Percentiles rank a stretch among this genome's conserved stretches.
Evolutionary conservation across 2,329 filamentous ascomycete genomes (phyloP).

Genomic region (Fusarium torulosum): DNA sequence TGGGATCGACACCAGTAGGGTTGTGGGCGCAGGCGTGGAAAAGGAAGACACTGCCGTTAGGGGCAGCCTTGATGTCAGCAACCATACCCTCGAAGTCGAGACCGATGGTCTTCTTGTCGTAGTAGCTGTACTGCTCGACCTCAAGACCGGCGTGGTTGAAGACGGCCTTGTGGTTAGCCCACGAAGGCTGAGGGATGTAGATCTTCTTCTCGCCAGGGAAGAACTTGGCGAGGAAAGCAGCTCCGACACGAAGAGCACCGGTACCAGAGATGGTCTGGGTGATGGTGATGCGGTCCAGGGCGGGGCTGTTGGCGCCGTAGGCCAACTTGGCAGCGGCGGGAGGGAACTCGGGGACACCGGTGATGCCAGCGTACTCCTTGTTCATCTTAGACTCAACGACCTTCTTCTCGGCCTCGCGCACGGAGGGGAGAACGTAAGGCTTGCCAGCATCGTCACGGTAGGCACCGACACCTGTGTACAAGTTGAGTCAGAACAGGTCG

Average conservation of each 20-base stretch:
- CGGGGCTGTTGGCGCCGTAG: slow-evolving; percentile 84
- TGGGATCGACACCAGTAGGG: slow-evolving; percentile 96
- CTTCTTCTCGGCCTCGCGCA: slow-evolving; percentile 88
- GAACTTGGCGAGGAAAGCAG: slow-evolving; percentile 91
- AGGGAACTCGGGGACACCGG: slow-evolving; percentile 93
- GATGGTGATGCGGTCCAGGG: slow-evolving; percentile 84
- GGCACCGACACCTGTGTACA: slow-evolving; percentile 82
- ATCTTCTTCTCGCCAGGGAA: slow-evolving; percentile 93
- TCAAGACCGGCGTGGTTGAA: slow-evolving; percentile 93
- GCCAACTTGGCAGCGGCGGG: slow-evolving; percentile 91
- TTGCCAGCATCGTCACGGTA: slow-evolving; percentile 99
- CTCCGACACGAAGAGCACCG: slow-evolving; percentile 93
- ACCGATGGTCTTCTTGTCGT: slow-evolving; percentile 98
- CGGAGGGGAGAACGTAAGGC: slow-evolving; percentile 96
- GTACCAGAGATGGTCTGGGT: slow-evolving; percentile 99
- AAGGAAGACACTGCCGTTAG: slow-evolving; percentile 87
- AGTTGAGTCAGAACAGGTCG: slow-evolving; percentile 39
- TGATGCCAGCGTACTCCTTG: slow-evolving; percentile 99
- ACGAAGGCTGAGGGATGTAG: slow-evolving; percentile 95
- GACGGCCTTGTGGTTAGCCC: slow-evolving; percentile 98
- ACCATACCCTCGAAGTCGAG: slow-evolving; percentile 97
- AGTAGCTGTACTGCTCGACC: slow-evolving; percentile 97
- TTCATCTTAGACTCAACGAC: slow-evolving; percentile 82
- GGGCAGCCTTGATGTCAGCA: slow-evolving; percentile 88
- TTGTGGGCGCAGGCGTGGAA: slow-evolving; percentile 99